Evolutionary conservation across 495 filamentous ascomycete species (phyloP), one percentile per base, ranked within the genome.

Genomic region (Hyaloscypha bicolor): DNA sequence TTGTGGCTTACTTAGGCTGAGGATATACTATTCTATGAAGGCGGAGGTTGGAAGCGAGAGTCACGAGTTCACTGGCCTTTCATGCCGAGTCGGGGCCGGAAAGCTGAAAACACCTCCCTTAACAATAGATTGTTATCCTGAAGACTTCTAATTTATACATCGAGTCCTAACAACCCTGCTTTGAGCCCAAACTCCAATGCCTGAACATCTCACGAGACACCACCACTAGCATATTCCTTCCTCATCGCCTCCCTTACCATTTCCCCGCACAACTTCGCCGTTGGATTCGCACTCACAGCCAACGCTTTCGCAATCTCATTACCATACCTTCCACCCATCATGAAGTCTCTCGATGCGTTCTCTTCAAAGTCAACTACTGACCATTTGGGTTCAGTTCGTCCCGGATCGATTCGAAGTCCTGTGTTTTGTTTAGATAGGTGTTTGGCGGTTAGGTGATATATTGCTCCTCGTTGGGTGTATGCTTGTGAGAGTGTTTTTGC

Each of bases 181-280:
- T 12, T 12, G 11, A 48, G 8, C 42, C 16, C 1, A 19, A 48
- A 48, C 42, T 37, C 12, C 35, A 37, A 37, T 12, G 35, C 35
- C 35, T 8, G 12, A 8, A 37, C 6, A 12, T 12, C 35, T 37
- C 35, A 37, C 6, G 35, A 37, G 8, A 12, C 6, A 6, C 35
- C 35, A 37, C 35, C 35, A 37, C 35, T 12, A 37, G 35, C 35
- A 37, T 37, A 71, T 57, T 97, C 93, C 79, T 89, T 91, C 79
- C 83, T 88, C 85, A 96, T 86, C 51, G 91, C 92, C 80, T 94
- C 90, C 76, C 87, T 88, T 12, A 97, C 92, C 80, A 97, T 95
- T 33, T 86, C 86, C 16, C 92, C 93, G 78, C 93, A 97, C 73
- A 96, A 82, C 81, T 93, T 96, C 31, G 92, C 92, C 70, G 91